A percentile compares a stretch with the other conserved stretches of the same genome.
Conservation (phyloP, 2,329 filamentous ascomycete species). For the Aspergillus sp. region DNA sequence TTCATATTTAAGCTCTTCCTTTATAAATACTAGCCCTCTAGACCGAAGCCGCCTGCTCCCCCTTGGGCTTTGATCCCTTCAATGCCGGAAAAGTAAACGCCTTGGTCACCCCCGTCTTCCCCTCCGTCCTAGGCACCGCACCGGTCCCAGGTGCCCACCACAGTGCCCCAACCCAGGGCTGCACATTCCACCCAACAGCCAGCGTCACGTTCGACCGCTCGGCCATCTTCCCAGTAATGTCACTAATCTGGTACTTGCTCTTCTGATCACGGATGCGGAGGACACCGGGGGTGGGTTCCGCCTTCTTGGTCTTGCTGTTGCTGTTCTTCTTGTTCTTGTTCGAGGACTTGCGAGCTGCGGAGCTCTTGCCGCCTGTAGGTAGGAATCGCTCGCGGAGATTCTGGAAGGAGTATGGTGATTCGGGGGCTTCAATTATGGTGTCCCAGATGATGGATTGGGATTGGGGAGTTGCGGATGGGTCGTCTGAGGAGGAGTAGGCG, state of each 20-base stretch:
- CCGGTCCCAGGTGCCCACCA: slow-evolving; percentile 68
- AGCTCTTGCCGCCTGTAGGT: slow-evolving; percentile 19
- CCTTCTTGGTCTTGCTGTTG: background rate
- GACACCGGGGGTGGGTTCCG: slow-evolving; percentile 53
- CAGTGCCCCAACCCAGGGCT: slow-evolving; percentile 90
- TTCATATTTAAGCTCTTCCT: background rate
- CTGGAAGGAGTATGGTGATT: slow-evolving; percentile 43
- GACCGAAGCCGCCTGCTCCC: slow-evolving; percentile 11
- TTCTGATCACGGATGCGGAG: slow-evolving; percentile 79
- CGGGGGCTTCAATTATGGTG: slow-evolving; percentile 75
- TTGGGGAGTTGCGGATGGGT: slow-evolving; percentile 20
- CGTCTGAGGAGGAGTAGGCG: slow-evolving; percentile 54
- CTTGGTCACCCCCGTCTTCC: slow-evolving; percentile 52
- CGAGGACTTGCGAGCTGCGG: slow-evolving; percentile 17
- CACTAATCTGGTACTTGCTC: slow-evolving; percentile 96
- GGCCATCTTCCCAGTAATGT: slow-evolving; percentile 77
- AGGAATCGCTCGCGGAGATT: slow-evolving; percentile 38
- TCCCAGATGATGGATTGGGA: slow-evolving; percentile 89
- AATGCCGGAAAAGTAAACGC: slow-evolving; percentile 57
- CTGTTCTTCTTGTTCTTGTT: slow-evolving; percentile 14
- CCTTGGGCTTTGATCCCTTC: slow-evolving; percentile 55
- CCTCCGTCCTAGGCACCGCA: slow-evolving; percentile 52
- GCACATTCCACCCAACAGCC: slow-evolving; percentile 89
- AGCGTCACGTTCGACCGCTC: slow-evolving; percentile 72
- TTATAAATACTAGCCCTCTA: background rate